A percentile compares a stretch with the other conserved stretches of the same genome.
phyloP scores from a whole-genome alignment of 2,329 filamentous ascomycete species.

The Diaporthe helianthi region DNA sequence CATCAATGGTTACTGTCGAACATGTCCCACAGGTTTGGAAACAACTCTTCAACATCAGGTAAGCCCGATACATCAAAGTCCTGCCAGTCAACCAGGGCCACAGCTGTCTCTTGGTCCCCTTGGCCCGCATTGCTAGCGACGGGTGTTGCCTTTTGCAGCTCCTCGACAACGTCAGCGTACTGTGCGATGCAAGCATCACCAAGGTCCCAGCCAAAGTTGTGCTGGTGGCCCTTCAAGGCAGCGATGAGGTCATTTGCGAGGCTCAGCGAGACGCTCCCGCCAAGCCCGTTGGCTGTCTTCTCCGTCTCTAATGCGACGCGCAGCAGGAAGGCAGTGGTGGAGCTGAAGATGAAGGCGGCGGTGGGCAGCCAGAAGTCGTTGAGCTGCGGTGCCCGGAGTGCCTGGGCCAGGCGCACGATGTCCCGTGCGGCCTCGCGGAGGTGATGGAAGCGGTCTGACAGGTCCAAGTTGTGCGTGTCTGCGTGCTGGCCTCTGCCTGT shows the following conservation, averaged over 20 bases:
- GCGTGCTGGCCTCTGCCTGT: constrained; percentile 39
- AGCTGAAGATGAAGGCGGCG: constrained; percentile 55
- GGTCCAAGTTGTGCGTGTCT: constrained; percentile 31
- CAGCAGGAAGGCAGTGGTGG: constrained; percentile 57
- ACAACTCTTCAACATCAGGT: constrained; percentile 20
- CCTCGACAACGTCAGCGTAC: constrained; percentile 55
- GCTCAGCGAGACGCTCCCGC: constrained; percentile 48
- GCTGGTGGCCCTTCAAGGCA: constrained; percentile 48
- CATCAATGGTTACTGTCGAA: constrained; percentile 17
- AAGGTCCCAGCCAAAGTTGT: constrained; percentile 55
- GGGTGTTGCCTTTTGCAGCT: constrained; percentile 43
- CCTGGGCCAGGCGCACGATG: constrained; percentile 55
- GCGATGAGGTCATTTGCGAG: constrained; percentile 52
- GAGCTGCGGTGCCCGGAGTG: constrained; percentile 51
- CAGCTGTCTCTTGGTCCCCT: background rate
- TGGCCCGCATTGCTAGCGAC: background rate
- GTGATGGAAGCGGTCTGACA: constrained; percentile 47
- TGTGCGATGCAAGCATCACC: constrained; percentile 57
- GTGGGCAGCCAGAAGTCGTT: constrained; percentile 59
- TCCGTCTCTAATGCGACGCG: constrained; percentile 55
- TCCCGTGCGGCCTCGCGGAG: constrained; percentile 55
- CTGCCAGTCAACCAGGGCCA: background rate
- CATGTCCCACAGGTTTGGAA: constrained; percentile 30
- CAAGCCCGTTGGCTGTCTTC: constrained; percentile 44
- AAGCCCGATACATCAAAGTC: constrained; percentile 7